Evolutionary conservation across 768 basidiomycete genomes (phyloP).

Genomic region (Psilocybe sp.): DNA sequence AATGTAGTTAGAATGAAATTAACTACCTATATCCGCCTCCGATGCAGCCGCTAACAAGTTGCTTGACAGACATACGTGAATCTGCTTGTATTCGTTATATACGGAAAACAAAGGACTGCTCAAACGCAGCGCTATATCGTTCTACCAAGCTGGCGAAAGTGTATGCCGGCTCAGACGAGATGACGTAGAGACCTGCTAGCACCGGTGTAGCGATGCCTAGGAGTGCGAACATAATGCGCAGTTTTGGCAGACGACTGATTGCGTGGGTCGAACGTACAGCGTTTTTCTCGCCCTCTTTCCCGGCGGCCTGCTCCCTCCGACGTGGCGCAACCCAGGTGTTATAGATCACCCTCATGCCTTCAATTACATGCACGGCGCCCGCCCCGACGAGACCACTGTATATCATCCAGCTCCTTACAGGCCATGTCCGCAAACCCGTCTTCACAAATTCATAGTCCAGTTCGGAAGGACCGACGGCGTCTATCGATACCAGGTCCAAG

Average conservation of each 20-base stretch:
- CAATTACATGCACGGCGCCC: slow-evolving; percentile 57
- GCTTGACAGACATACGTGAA: too few species aligned
- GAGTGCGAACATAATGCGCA: slow-evolving; percentile 20
- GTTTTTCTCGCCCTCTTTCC: slow-evolving; percentile 8
- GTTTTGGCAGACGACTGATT: too few species aligned
- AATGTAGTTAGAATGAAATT: too few species aligned
- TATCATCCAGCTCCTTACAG: slow-evolving; percentile 55
- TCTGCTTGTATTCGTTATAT: neutral
- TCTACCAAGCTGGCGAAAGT: slow-evolving; percentile 46
- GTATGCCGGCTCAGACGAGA: slow-evolving; percentile 59
- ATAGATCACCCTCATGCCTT: slow-evolving; percentile 56
- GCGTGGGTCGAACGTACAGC: too few species aligned
- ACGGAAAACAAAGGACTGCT: slow-evolving; percentile 44
- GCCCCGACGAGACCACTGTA: slow-evolving; percentile 62
- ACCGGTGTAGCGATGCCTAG: slow-evolving; percentile 46
- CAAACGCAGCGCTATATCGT: slow-evolving; percentile 52
- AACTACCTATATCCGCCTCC: too few species aligned
- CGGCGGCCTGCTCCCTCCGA: slow-evolving; percentile 15
- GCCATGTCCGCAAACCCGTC: slow-evolving; percentile 60
- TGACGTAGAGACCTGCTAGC: slow-evolving; percentile 48
- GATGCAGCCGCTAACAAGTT: too few species aligned
- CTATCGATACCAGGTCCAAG: slow-evolving; percentile 44
- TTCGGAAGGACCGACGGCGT: slow-evolving; percentile 66
- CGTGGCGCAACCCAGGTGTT: slow-evolving; percentile 37
- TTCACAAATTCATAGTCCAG: slow-evolving; percentile 86